These are phyloP conservation scores for Plantago elongata DNA, from an alignment of 257 asterid genomes.

Conservation along the genomic window DNA sequence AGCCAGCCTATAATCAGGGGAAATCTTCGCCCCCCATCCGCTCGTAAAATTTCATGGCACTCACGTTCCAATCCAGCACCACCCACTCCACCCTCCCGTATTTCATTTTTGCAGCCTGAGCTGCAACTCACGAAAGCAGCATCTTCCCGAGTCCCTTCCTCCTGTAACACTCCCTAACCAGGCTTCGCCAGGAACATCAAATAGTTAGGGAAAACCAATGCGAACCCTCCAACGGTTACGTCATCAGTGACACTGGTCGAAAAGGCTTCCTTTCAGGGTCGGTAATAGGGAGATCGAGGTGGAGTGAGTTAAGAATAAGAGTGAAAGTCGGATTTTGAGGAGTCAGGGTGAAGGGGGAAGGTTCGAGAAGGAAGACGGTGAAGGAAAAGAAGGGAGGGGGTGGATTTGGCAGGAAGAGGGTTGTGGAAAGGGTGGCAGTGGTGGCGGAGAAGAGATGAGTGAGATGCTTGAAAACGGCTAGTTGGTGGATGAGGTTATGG, in stretches of 20 bases:
- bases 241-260: constrained; percentile 31
- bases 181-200: constrained; percentile 78
- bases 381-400: constrained; percentile 55
- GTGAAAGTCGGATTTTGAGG: constrained; percentile 28
- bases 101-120: constrained; percentile 88
- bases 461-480: constrained; percentile 55
- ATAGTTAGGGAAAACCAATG: constrained; percentile 78
- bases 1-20: constrained; percentile 71
- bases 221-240: constrained; percentile 53
- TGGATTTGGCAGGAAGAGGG: constrained; percentile 44
- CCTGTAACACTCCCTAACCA: constrained; percentile 79
- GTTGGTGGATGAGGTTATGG: constrained; percentile 64
- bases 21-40: constrained; percentile 77
- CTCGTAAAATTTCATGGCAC: constrained; percentile 69
- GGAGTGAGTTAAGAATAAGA: constrained; percentile 33
- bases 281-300: constrained; percentile 57
- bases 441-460: constrained; percentile 51
- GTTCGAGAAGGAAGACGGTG: constrained; percentile 49
- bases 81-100: constrained; percentile 93
- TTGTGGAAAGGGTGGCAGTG: constrained; percentile 37
- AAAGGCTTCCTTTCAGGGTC: constrained; percentile 59
- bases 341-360: constrained; percentile 25
- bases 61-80: constrained; percentile 76
- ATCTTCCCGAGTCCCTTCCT: constrained; percentile 72
- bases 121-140: constrained; percentile 70